These are phyloP conservation scores for Ophiostoma himal-ulmi DNA, from an alignment of 2,329 filamentous ascomycete species.

Conservation along the genomic window DNA sequence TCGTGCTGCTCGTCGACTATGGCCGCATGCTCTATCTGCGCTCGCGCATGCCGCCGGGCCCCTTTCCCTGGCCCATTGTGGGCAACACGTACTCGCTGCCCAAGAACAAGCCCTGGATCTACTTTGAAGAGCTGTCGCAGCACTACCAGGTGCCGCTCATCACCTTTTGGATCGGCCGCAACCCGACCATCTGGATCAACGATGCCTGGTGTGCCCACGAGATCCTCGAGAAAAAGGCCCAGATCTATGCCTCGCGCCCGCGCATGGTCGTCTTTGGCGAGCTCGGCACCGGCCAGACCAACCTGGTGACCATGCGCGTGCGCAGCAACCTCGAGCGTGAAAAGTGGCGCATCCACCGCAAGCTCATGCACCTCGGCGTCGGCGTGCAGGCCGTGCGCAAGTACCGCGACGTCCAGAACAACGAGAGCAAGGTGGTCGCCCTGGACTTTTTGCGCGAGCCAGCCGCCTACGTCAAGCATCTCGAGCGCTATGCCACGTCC, in stretches of 20 bases:
- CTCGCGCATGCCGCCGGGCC: constrained; percentile 49
- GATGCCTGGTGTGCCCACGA: constrained; percentile 47
- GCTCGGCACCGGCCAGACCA: constrained; percentile 41
- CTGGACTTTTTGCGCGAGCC: constrained; percentile 43
- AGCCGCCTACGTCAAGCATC: constrained; percentile 46
- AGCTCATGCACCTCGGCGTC: constrained; percentile 48
- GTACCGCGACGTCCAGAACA: constrained; percentile 50
- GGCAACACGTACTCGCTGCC: constrained; percentile 53
- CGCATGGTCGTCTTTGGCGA: constrained; percentile 45
- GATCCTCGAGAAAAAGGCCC: constrained; percentile 48
- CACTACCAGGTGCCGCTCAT: constrained; percentile 45
- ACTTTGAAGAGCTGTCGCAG: constrained; percentile 50
- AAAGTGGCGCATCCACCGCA: constrained; percentile 42
- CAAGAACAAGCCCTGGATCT: constrained; percentile 51
- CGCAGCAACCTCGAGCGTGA: constrained; percentile 37
- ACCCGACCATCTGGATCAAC: constrained; percentile 44
- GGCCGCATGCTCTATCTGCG: constrained; percentile 45
- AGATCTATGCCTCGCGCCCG: constrained; percentile 47
- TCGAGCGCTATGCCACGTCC: constrained; percentile 49
- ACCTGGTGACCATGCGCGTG: constrained; percentile 42
- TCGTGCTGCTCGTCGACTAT: constrained; percentile 39
- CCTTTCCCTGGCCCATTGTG: constrained; percentile 48
- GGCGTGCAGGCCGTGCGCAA: constrained; percentile 50
- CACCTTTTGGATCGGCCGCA: constrained; percentile 52
- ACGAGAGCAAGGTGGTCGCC: constrained; percentile 52